Evolutionary conservation across 352 stramenopile genomes (phyloP).

Genomic region (Thalassiosira mediterranea): DNA sequence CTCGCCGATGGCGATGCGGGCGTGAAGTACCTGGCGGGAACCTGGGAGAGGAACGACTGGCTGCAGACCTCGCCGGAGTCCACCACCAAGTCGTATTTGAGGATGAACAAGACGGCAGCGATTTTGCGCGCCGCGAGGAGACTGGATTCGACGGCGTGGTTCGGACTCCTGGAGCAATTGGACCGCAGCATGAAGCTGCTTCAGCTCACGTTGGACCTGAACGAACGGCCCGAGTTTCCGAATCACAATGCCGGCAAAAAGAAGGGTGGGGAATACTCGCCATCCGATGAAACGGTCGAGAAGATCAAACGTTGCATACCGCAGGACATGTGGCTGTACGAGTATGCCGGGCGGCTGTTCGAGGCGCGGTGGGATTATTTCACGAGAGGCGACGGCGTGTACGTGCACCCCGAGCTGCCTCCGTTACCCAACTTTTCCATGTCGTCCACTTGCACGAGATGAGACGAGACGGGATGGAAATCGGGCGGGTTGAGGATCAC

Average conservation of each 20-base stretch:
- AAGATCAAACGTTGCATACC: conserved; percentile 27
- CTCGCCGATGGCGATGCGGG: conserved; percentile 23
- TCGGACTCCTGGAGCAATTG: conserved; percentile 42
- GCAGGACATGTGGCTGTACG: conserved; percentile 50
- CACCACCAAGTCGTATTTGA: conserved; percentile 10
- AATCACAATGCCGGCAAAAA: background rate
- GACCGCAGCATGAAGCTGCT: conserved; percentile 39
- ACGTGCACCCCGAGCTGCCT: conserved; percentile 24
- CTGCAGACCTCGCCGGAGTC: conserved; percentile 11
- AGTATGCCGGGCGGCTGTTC: conserved; percentile 40
- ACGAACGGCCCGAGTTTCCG: conserved; percentile 4
- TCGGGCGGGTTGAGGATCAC: too few species aligned
- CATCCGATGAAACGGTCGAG: conserved; percentile 5
- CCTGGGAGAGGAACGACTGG: conserved; percentile 22
- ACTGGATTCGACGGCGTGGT: conserved; percentile 43
- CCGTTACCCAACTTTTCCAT: conserved; percentile 18
- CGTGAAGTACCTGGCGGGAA: conserved; percentile 20
- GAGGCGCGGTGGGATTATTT: conserved; percentile 37
- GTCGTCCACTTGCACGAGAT: too few species aligned
- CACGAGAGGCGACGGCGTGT: background rate
- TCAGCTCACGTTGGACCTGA: conserved; percentile 18
- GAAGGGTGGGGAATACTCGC: background rate
- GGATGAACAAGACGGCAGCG: conserved; percentile 25
- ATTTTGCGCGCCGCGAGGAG: conserved; percentile 13
- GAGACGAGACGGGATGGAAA: too few species aligned